These are phyloP conservation scores for Pyricularia grisea DNA, from an alignment of 2,329 filamentous ascomycete species.

Conservation along the genomic window DNA sequence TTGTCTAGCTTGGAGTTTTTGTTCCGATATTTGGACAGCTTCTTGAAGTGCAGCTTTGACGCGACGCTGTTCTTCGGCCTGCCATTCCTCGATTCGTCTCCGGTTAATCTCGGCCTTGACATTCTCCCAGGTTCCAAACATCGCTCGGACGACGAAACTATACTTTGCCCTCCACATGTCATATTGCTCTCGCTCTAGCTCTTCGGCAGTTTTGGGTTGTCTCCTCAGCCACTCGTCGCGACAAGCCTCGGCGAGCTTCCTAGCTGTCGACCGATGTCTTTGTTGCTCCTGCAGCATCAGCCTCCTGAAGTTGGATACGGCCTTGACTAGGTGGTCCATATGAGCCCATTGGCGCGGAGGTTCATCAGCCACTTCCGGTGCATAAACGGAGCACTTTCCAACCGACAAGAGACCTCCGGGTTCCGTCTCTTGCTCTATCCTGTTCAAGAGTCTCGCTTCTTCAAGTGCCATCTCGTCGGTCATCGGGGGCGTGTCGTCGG, in stretches of 20 bases:
- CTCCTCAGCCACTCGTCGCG: slow-evolving; percentile 64
- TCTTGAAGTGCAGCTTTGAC: slow-evolving; percentile 62
- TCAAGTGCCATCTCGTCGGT: slow-evolving; percentile 53
- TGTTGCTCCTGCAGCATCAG: slow-evolving; percentile 72
- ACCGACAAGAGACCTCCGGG: slow-evolving; percentile 67
- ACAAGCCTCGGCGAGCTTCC: slow-evolving; percentile 69
- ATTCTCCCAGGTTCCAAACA: slow-evolving; percentile 55
- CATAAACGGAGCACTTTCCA: slow-evolving; percentile 61
- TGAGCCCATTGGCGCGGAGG: slow-evolving; percentile 77
- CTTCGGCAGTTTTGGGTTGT: slow-evolving; percentile 68
- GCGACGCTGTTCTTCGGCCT: slow-evolving; percentile 53
- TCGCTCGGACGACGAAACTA: slow-evolving; percentile 54
- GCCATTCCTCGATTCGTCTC: slow-evolving; percentile 50
- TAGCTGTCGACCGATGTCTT: slow-evolving; percentile 67
- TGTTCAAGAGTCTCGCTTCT: slow-evolving; percentile 61
- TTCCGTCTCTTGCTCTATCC: slow-evolving; percentile 63
- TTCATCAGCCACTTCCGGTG: slow-evolving; percentile 63
- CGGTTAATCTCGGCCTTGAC: slow-evolving; percentile 53
- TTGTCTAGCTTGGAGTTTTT: slow-evolving; percentile 55
- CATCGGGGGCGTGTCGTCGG: slow-evolving; percentile 46
- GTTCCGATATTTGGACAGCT: slow-evolving; percentile 62
- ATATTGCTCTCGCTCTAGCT: slow-evolving; percentile 70
- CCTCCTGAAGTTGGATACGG: slow-evolving; percentile 70
- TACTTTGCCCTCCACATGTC: slow-evolving; percentile 60
- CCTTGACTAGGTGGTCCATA: slow-evolving; percentile 72